Conservation (phyloP, 129 eudicot species). For the Kitagawia praeruptora region DNA sequence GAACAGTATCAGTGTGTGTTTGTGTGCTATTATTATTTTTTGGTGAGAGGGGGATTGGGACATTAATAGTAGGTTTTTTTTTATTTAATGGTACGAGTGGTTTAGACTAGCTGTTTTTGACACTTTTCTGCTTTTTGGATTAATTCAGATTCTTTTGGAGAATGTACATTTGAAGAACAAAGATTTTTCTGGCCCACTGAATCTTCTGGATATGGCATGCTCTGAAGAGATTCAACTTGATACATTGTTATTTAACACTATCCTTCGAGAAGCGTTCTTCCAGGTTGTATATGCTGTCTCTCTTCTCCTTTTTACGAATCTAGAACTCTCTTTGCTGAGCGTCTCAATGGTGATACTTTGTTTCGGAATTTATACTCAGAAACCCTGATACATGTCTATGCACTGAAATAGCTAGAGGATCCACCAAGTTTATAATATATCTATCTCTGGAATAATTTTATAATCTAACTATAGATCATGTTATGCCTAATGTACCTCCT, state of each 20-base stretch:
- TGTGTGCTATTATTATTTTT: too few relatives aligned
- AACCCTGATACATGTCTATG: background rate
- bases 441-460: background rate
- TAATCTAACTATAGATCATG: background rate
- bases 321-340: too few relatives aligned
- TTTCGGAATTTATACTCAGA: background rate
- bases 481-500: background rate
- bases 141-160: conserved; percentile 48
- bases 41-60: background rate
- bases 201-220: conserved; percentile 44
- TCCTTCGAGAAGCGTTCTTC: conserved; percentile 35
- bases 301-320: too few relatives aligned
- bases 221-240: conserved; percentile 58
- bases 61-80: background rate
- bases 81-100: background rate
- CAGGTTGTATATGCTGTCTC: conserved; percentile 29
- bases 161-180: conserved; percentile 28
- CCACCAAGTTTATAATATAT: background rate
- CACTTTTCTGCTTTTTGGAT: conserved; percentile 5
- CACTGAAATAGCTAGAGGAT: background rate
- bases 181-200: conserved; percentile 51
- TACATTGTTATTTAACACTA: conserved; percentile 52
- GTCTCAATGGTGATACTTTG: background rate
- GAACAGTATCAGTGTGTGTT: too few relatives aligned
- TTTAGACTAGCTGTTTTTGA: background rate